These are phyloP conservation scores for Omphalea diandra DNA, from an alignment of 441 rosid species.

Conservation along the genomic window DNA sequence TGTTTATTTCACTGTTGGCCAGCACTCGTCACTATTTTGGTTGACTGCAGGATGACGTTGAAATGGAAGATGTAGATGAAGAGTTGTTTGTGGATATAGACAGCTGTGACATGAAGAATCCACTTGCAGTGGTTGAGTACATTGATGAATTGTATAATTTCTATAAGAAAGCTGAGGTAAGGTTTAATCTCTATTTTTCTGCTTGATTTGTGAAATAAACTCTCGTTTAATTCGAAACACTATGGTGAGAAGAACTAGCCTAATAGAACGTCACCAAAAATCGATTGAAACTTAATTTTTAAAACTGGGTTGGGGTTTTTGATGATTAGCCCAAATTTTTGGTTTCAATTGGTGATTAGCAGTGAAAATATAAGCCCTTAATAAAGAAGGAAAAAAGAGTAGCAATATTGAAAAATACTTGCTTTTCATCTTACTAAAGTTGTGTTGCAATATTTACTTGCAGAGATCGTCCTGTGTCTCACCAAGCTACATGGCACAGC, in stretches of 20 bases:
- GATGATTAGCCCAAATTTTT: too few species aligned
- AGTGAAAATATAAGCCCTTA: too few species aligned
- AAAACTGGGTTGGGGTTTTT: not conserved
- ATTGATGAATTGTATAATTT: constrained; percentile 64
- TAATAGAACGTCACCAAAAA: not conserved
- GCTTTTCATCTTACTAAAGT: constrained; percentile 1
- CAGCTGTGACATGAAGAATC: constrained; percentile 54
- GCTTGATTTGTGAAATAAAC: too few species aligned
- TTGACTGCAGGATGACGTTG: constrained; percentile 65
- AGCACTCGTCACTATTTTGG: not conserved
- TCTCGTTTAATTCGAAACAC: not conserved
- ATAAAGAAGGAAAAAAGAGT: too few species aligned
- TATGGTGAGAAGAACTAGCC: not conserved
- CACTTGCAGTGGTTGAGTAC: constrained; percentile 81
- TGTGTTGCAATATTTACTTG: constrained; percentile 11
- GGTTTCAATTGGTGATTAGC: too few species aligned
- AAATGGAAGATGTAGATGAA: constrained; percentile 81
- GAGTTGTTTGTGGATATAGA: constrained; percentile 72
- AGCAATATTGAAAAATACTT: not conserved
- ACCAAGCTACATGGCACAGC: constrained; percentile 69
- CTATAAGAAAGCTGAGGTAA: constrained; percentile 68
- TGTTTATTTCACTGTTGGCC: not conserved
- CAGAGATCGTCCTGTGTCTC: constrained; percentile 61
- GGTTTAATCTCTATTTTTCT: not conserved
- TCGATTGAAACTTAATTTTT: not conserved